phyloP scores from a whole-genome alignment of 164 flowering plant species.

The Nymphaea thermarum region DNA sequence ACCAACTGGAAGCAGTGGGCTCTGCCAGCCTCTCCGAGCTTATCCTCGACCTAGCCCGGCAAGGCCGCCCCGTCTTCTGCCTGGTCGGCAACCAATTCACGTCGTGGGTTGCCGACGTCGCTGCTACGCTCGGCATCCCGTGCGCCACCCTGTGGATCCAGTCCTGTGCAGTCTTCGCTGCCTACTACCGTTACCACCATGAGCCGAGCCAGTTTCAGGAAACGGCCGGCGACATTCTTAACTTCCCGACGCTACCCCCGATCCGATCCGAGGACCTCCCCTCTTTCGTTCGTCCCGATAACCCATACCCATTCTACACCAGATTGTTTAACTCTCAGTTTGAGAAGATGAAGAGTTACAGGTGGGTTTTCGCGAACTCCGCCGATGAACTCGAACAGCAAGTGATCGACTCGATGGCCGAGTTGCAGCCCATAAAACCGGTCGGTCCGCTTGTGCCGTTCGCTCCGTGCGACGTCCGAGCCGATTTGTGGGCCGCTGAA shows the following conservation, averaged over 20 bases:
- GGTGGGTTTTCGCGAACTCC: conserved; percentile 49
- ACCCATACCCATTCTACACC: conserved; percentile 11
- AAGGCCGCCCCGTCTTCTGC: not conserved
- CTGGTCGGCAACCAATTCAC: conserved; percentile 51
- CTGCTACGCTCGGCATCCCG: conserved; percentile 29
- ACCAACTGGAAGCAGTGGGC: conserved; percentile 11
- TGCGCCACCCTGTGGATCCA: conserved; percentile 61
- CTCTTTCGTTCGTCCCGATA: conserved; percentile 43
- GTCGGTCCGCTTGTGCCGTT: conserved; percentile 41
- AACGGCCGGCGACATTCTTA: not conserved
- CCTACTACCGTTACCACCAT: conserved; percentile 37
- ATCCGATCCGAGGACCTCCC: conserved; percentile 51
- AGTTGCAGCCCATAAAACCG: conserved; percentile 27
- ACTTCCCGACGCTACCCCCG: conserved; percentile 40
- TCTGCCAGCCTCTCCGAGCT: conserved; percentile 17
- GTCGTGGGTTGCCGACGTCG: conserved; percentile 65
- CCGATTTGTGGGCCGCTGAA: not conserved
- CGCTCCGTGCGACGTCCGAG: not conserved
- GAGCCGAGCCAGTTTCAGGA: not conserved
- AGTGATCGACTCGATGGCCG: conserved; percentile 26
- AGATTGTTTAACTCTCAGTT: conserved; percentile 34
- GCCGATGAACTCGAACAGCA: conserved; percentile 60
- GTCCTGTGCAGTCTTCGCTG: conserved; percentile 36
- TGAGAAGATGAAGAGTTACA: conserved; percentile 36
- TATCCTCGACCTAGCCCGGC: conserved; percentile 1